phyloP scores from a whole-genome alignment of 345 rosid species.

The Abelmoschus esculentus region DNA sequence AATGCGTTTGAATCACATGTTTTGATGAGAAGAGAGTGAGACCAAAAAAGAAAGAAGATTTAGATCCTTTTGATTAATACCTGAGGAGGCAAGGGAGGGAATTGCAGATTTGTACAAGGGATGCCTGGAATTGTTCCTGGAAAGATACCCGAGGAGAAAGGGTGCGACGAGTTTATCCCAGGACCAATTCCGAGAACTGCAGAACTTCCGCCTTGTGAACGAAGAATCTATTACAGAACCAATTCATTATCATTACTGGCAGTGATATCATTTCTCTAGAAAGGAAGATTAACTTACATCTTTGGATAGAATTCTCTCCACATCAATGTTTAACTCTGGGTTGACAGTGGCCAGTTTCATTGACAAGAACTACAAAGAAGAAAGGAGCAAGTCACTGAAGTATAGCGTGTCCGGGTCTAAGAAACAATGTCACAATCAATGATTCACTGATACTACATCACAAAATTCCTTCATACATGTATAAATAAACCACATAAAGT shows the following conservation, averaged over 20 bases:
- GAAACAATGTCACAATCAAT: no score
- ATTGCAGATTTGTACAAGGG: conserved; percentile 44
- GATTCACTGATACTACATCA: no score
- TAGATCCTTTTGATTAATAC: conserved; percentile 20
- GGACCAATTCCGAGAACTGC: conserved; percentile 38
- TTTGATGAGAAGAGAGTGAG: not conserved
- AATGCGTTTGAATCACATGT: not conserved
- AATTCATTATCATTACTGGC: conserved; percentile 4
- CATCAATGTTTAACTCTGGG: conserved; percentile 61
- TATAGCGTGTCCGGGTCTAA: not conserved
- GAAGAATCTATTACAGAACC: conserved; percentile 45
- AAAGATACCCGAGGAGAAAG: conserved; percentile 32
- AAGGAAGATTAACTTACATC: conserved; percentile 52
- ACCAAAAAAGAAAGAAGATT: not conserved
- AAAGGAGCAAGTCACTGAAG: not conserved
- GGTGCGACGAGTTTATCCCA: conserved; percentile 35
- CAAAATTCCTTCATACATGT: not conserved
- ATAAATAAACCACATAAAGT: not conserved
- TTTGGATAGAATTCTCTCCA: conserved; percentile 70
- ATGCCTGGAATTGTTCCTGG: conserved; percentile 44
- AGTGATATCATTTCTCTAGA: not conserved
- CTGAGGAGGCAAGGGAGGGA: conserved; percentile 55
- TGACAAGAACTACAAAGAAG: conserved; percentile 65
- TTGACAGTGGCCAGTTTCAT: conserved; percentile 95
- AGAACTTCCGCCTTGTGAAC: conserved; percentile 40